Evolutionary conservation across 805 yeast species (phyloP).

Genomic region (Ogataea degrootiae): DNA sequence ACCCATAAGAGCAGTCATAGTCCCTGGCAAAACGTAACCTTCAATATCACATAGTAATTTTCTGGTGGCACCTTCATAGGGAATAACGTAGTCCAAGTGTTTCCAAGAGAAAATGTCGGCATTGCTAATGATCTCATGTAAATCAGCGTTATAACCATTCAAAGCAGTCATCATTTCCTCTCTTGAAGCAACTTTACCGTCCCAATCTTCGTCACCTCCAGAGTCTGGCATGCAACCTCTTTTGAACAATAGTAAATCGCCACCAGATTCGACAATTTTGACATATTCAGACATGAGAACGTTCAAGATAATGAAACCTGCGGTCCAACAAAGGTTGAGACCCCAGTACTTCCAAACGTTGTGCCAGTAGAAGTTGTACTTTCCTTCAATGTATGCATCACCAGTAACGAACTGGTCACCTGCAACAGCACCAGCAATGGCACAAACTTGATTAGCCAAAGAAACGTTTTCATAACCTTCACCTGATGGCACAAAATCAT

Average conservation of each 20-base stretch:
- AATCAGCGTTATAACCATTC: slow-evolving; percentile 20
- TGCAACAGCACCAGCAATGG: slow-evolving; percentile 42
- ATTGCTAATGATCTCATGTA: slow-evolving; percentile 15
- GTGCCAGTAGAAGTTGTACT: slow-evolving; percentile 32
- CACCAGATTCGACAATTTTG: slow-evolving; percentile 21
- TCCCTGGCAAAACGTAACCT: slow-evolving; percentile 47
- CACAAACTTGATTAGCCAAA: slow-evolving; percentile 41
- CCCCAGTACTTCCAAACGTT: slow-evolving; percentile 48
- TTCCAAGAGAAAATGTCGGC: slow-evolving; percentile 57
- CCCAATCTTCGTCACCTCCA: slow-evolving; percentile 31
- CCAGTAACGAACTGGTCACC: slow-evolving; percentile 27
- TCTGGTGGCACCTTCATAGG: slow-evolving; percentile 39
- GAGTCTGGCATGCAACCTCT: slow-evolving; percentile 35
- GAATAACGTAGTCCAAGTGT: slow-evolving; percentile 52
- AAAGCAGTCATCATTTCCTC: slow-evolving; percentile 21
- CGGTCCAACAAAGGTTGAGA: slow-evolving; percentile 43
- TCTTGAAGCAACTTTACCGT: slow-evolving; percentile 33
- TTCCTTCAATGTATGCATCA: slow-evolving; percentile 31
- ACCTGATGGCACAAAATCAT: slow-evolving; percentile 49
- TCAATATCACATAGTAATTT: slow-evolving; percentile 39
- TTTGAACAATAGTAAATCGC: slow-evolving; percentile 36
- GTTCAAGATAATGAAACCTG: slow-evolving; percentile 21
- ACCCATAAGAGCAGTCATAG: slow-evolving; percentile 57
- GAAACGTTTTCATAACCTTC: slow-evolving; percentile 44
- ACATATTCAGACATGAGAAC: slow-evolving; percentile 25